phyloP scores from a whole-genome alignment of 257 asterid species.

The Striga asiatica region DNA sequence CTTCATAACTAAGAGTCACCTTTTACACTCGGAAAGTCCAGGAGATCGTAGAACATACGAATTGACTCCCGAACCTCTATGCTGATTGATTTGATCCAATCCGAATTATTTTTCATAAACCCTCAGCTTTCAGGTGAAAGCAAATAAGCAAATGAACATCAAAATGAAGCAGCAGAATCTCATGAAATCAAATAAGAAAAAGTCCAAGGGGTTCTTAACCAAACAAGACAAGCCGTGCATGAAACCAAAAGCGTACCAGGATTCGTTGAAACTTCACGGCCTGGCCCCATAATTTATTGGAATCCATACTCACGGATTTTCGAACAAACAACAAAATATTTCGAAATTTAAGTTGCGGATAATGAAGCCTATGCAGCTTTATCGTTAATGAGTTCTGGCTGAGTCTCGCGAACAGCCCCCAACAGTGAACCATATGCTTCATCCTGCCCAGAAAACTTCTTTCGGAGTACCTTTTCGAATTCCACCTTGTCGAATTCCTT shows the following conservation, averaged over 20 bases:
- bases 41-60: too few species aligned
- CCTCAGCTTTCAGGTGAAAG: conserved; percentile 10
- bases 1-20: too few species aligned
- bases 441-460: conserved; percentile 48
- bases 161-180: conserved; percentile 13
- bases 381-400: conserved; percentile 33
- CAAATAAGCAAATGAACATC: conserved; percentile 1
- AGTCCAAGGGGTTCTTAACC: too few species aligned
- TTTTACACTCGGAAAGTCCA: too few species aligned
- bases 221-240: conserved; percentile 17
- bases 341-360: conserved; percentile 3
- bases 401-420: conserved; percentile 38
- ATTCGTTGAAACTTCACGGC: conserved; percentile 24
- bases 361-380: conserved; percentile 46
- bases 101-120: neutral
- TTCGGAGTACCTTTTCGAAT: conserved; percentile 68
- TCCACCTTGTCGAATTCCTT: conserved; percentile 59
- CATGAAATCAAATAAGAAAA: too few species aligned
- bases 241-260: conserved; percentile 31
- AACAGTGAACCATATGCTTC: conserved; percentile 47
- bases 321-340: neutral
- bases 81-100: neutral
- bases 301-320: neutral
- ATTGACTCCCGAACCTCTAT: too few species aligned
- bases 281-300: conserved; percentile 40